phyloP scores from a whole-genome alignment of 345 rosid species.

The Populus tremula region DNA sequence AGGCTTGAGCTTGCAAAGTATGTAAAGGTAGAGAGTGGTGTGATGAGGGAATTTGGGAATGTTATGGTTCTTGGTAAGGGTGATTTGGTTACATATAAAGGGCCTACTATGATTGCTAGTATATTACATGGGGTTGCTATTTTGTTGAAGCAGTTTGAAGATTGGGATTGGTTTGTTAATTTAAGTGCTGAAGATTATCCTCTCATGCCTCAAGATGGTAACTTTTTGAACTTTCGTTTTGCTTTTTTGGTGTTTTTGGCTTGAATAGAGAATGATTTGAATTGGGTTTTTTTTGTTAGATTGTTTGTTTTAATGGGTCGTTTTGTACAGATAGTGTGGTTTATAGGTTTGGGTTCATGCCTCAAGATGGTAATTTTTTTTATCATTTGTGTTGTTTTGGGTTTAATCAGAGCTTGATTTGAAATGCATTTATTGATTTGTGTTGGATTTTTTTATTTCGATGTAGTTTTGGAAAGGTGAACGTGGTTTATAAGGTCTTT shows the following conservation, averaged over 20 bases:
- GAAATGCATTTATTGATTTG: no score
- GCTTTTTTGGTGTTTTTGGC: not conserved
- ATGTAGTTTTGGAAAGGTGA: no score
- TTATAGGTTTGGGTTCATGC: no score
- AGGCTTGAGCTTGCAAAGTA: conserved; percentile 74
- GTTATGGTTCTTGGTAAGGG: conserved; percentile 85
- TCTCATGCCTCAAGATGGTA: conserved; percentile 90
- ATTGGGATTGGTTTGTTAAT: conserved; percentile 96
- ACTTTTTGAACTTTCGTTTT: not conserved
- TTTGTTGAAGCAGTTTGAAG: conserved; percentile 62
- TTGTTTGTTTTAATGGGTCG: not conserved
- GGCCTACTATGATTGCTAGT: conserved; percentile 77
- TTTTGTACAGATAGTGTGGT: no score
- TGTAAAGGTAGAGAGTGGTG: conserved; percentile 55
- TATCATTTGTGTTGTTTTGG: no score
- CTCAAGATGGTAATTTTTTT: no score
- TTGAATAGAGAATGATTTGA: not conserved
- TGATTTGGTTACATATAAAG: conserved; percentile 73
- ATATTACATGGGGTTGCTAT: conserved; percentile 72
- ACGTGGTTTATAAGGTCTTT: no score
- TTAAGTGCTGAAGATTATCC: conserved; percentile 83
- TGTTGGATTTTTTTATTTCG: no score
- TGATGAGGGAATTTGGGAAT: conserved; percentile 50
- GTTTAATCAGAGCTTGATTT: no score
- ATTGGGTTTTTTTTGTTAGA: not conserved